These are phyloP conservation scores for Penicillium sp. DNA, from an alignment of 2,329 filamentous ascomycete genomes.

Conservation along the genomic window DNA sequence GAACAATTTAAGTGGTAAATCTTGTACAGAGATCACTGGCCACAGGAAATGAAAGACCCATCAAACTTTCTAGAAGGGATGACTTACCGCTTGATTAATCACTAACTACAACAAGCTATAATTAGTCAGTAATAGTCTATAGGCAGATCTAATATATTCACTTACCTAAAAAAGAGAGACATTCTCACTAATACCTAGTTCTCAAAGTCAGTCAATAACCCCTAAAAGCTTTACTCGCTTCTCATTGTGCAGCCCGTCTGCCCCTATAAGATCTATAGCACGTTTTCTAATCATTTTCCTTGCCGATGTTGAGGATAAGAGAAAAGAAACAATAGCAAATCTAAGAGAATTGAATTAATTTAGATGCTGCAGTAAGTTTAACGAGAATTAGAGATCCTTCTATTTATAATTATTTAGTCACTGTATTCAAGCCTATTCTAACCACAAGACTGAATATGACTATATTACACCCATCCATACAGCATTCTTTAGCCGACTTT, in stretches of 20 bases:
- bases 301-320: too few species aligned
- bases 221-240: not conserved
- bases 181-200: conserved; percentile 30
- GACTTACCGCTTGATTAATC: conserved; percentile 39
- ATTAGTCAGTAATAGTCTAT: too few species aligned
- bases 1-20: conserved; percentile 35
- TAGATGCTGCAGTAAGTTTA: too few species aligned
- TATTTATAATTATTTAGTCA: too few species aligned
- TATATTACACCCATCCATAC: too few species aligned
- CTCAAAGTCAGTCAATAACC: conserved; percentile 30
- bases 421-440: too few species aligned
- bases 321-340: too few species aligned
- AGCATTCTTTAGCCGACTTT: too few species aligned
- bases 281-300: too few species aligned
- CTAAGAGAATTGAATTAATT: too few species aligned
- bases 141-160: not conserved
- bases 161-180: conserved; percentile 33
- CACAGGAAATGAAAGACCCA: conserved; percentile 32
- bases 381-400: too few species aligned
- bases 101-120: conserved; percentile 35
- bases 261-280: not conserved
- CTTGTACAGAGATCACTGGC: conserved; percentile 34
- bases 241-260: not conserved
- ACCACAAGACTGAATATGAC: too few species aligned
- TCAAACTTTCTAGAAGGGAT: conserved; percentile 34